phyloP scores from a whole-genome alignment of 2,329 filamentous ascomycete genomes.

The Colletotrichum sp. region DNA sequence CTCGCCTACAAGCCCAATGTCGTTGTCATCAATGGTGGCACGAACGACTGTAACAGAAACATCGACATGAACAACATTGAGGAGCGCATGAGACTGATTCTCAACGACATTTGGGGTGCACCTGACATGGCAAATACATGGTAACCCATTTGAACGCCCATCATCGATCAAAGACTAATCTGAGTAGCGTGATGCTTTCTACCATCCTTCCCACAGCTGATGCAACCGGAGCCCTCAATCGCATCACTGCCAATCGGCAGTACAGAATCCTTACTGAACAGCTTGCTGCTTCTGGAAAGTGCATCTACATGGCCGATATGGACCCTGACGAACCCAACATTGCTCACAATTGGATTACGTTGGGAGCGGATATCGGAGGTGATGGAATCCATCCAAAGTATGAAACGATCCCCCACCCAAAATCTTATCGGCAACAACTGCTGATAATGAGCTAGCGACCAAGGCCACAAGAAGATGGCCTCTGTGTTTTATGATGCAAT shows the following conservation, averaged over 20 bases:
- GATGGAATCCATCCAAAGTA: background rate
- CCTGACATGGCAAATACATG: background rate
- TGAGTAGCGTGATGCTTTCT: background rate
- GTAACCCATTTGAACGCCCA: background rate
- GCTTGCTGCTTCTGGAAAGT: background rate
- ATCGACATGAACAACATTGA: background rate
- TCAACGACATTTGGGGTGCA: background rate
- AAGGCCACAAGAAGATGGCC: background rate
- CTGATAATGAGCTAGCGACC: fast-evolving
- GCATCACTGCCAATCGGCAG: background rate
- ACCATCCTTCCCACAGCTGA: background rate
- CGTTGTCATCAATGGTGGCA: background rate
- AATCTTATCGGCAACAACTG: too few relatives aligned
- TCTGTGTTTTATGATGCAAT: slow-evolving; percentile 28
- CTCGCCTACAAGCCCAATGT: background rate
- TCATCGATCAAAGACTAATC: background rate
- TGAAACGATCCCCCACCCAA: too few relatives aligned
- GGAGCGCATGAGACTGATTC: background rate
- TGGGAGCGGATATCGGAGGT: background rate
- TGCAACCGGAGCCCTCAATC: background rate
- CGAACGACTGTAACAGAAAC: background rate
- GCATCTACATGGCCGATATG: background rate
- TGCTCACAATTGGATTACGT: background rate
- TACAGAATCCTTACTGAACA: fast-evolving
- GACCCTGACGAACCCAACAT: background rate